Conservation (phyloP, 2,329 filamentous ascomycete genomes). For the Sporothrix schenckii region DNA sequence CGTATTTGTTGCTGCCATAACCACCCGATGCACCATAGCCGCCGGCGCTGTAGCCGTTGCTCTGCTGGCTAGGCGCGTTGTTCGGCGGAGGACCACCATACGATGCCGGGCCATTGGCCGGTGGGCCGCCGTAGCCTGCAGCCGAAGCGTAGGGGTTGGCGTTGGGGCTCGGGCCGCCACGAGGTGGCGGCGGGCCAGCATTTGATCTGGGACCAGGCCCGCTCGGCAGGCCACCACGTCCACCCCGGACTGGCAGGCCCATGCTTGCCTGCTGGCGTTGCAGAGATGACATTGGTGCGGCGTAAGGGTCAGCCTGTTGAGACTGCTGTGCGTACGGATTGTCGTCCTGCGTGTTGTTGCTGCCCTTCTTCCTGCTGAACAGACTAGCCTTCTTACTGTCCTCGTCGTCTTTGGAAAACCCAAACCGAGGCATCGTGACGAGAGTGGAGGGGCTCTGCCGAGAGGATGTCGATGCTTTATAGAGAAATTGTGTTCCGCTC, state of each 20-base stretch:
- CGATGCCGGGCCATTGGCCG: background rate
- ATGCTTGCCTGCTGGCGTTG: conserved; percentile 44
- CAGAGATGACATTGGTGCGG: conserved; percentile 54
- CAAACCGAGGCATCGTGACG: conserved; percentile 61
- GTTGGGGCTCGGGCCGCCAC: conserved; percentile 36
- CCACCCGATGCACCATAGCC: conserved; percentile 56
- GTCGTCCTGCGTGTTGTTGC: conserved; percentile 44
- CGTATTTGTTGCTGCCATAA: conserved; percentile 59
- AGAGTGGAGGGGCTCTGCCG: conserved; percentile 33
- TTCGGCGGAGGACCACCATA: conserved; percentile 24
- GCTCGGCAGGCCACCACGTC: conserved; percentile 44
- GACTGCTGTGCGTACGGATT: conserved; percentile 63
- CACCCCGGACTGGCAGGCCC: conserved; percentile 32
- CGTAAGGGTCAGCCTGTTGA: conserved; percentile 54
- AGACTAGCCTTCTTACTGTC: conserved; percentile 53
- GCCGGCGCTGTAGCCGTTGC: conserved; percentile 56
- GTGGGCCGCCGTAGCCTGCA: background rate
- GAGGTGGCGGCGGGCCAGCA: conserved; percentile 45
- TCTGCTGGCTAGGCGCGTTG: conserved; percentile 31
- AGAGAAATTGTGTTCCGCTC: conserved; percentile 7
- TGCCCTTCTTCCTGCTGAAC: conserved; percentile 59
- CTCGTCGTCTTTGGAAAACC: conserved; percentile 55
- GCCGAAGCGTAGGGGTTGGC: conserved; percentile 26
- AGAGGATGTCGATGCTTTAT: conserved; percentile 2
- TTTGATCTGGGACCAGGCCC: conserved; percentile 44